Base-by-base conservation (phyloP, 116 monocot species). In the Posidonia oceanica region DNA sequence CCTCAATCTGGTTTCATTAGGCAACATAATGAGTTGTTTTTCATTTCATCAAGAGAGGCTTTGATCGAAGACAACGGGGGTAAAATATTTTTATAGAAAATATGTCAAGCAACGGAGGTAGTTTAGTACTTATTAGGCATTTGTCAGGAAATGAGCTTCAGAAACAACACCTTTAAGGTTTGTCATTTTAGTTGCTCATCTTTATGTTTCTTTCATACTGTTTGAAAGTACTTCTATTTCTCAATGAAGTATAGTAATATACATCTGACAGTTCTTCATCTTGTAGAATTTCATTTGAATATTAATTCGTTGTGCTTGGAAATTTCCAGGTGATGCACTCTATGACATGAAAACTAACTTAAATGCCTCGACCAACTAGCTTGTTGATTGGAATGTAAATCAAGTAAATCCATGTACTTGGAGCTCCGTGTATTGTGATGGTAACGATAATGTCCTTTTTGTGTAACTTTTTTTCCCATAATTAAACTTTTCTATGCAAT, bases 341-440 rank as follows among this genome's bases (percentile, higher is more conserved):
- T 66, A 72, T 85, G 85, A 85, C 38, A 75, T 94, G 90, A 94
- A 72, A 76, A 61, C 3, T n/a, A 83, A 64, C 36, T 74, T 94
- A 61, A 90, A 94, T 80, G 94, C 80, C 51, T 65, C 77, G 66
- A 79, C 63, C 48, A 75, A 74, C 73, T 90, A 90, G 78, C 85
- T 94, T 62, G 4, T 67, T 40, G 85, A 94, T 66, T 94, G 94
- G 94, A 94, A 85, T 54, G 71, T 52, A 67, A 85, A 90, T 29
- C 29, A 29, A 29, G 29, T 29, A 29, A 29, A 29, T 29, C 29
- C 29, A 29, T 29, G 29, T 29, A 90, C 94, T 39, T 94, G 90
- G 94, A 87, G 75, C 70, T 87, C 76, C 37, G 77, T 95, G 75
- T 81, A 84, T 14, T 95, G 88, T 81, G 95, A 88, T 77, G 39